Conservation (phyloP, 1,139 yeast genomes). For the Pichia sp. region DNA sequence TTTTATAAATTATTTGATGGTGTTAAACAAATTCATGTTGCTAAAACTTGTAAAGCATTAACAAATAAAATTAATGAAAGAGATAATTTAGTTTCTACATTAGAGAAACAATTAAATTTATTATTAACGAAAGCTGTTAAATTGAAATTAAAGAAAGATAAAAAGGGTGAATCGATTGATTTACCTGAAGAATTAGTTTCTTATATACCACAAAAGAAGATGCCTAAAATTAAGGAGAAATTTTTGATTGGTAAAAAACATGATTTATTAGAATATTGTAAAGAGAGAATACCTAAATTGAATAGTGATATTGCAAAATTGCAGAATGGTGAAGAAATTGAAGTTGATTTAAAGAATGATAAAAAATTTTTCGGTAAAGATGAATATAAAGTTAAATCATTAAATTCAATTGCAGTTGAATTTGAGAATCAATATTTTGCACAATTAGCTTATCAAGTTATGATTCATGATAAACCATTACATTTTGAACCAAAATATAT, state of each 20-base stretch:
- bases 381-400: slow-evolving; percentile 37
- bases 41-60: slow-evolving; percentile 50
- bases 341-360: slow-evolving; percentile 27
- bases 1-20: slow-evolving; percentile 54
- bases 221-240: slow-evolving; percentile 55
- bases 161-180: slow-evolving; percentile 46
- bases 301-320: slow-evolving; percentile 46
- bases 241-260: slow-evolving; percentile 45
- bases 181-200: slow-evolving; percentile 54
- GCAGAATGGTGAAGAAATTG: slow-evolving; percentile 30
- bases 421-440: slow-evolving; percentile 65
- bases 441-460: slow-evolving; percentile 60
- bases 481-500: slow-evolving; percentile 43
- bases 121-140: slow-evolving; percentile 52
- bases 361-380: slow-evolving; percentile 26
- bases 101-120: slow-evolving; percentile 53
- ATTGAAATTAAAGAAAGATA: slow-evolving; percentile 45
- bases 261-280: slow-evolving; percentile 54
- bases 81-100: slow-evolving; percentile 43
- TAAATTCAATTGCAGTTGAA: slow-evolving; percentile 60
- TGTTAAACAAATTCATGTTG: slow-evolving; percentile 54
- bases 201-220: slow-evolving; percentile 49
- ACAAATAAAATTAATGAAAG: slow-evolving; percentile 50
- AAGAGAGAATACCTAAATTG: slow-evolving; percentile 46
- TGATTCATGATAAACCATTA: slow-evolving; percentile 47